Evolutionary conservation across 163 green algal genomes (phyloP).

Genomic region (Chlorella variabilis): DNA sequence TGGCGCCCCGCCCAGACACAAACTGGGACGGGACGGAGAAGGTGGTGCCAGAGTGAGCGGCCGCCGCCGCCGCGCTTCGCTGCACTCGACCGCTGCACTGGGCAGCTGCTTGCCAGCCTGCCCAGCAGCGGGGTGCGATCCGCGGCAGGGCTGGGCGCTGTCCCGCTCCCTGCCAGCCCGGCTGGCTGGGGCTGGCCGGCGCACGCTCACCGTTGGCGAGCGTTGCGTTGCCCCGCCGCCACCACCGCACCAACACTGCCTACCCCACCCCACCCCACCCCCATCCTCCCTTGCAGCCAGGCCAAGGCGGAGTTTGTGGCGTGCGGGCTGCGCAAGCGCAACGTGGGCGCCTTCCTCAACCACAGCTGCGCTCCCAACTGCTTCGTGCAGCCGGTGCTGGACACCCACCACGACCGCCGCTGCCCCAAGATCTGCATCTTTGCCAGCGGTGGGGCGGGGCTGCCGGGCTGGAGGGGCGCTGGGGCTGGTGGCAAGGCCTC

Average conservation of each 20-base stretch:
- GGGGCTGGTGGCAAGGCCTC: too few species aligned
- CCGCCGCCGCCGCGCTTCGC: neutral
- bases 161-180: too few species aligned
- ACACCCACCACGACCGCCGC: slow-evolving; percentile 52
- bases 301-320: slow-evolving; percentile 23
- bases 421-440: slow-evolving; percentile 58
- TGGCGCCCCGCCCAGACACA: slow-evolving; percentile 35
- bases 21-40: slow-evolving; percentile 34
- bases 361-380: slow-evolving; percentile 70
- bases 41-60: neutral
- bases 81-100: neutral
- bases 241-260: too few species aligned
- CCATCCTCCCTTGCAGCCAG: too few species aligned
- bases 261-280: too few species aligned
- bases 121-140: neutral
- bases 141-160: too few species aligned
- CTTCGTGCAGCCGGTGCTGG: slow-evolving; percentile 63
- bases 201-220: too few species aligned
- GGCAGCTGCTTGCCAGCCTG: neutral
- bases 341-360: slow-evolving; percentile 67
- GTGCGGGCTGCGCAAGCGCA: slow-evolving; percentile 22
- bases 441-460: slow-evolving; percentile 13
- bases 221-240: too few species aligned
- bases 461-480: neutral
- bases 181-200: neutral